Evolutionary conservation across 108 stramenopile genomes (phyloP), one percentile per base, ranked within the genome.

Genomic region (Pseudonitzschia multiseries): DNA sequence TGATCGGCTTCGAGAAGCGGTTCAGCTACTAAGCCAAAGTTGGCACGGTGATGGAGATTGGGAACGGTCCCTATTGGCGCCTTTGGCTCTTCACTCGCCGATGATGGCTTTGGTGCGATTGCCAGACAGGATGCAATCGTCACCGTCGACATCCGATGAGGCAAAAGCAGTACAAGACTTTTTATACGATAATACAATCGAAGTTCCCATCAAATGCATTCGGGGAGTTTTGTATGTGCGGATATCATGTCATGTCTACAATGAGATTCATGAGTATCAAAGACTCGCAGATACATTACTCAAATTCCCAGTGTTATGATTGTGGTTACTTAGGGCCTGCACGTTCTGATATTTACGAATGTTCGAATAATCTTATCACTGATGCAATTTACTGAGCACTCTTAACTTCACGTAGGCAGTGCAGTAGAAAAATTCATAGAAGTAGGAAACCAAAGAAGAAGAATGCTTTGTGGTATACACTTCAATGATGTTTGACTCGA

Each of bases 171-270:
- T 90, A 9, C 89, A 90, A 75, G 89, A 90, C 65, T 87, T 65
- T 56, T 69, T 90, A 12, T 88, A 81, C 65, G 75, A 78, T 14
- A 28, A 83, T 1, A 46, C 65, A 14, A 82, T 87, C 21, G 89
- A 90, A 69, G 85, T 82, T 2, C 89, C 89, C 3, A 84, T 90
- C 66, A 90, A 90, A 61, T 88, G 87, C 52, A 68, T 90, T 31
- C 70, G 78, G 57, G 87, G 85, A 0, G 77, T 82, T 3, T 66
- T 90, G 18, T 87, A 81, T 75, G 85, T 82, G 4, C 73, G 89
- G 22, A 67, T 90, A 48, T 86, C 85, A 0, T 83, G 85, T 67
- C 89, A 90, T 59, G 28, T 90, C 9, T 90, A 90, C 69, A 90
- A 90, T 53, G 78, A 82, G 22, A 57, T 77, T n/a, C 64, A 75